Conservation (phyloP, 2,329 filamentous ascomycete genomes). For the Scleromitrula shiraiana region DNA sequence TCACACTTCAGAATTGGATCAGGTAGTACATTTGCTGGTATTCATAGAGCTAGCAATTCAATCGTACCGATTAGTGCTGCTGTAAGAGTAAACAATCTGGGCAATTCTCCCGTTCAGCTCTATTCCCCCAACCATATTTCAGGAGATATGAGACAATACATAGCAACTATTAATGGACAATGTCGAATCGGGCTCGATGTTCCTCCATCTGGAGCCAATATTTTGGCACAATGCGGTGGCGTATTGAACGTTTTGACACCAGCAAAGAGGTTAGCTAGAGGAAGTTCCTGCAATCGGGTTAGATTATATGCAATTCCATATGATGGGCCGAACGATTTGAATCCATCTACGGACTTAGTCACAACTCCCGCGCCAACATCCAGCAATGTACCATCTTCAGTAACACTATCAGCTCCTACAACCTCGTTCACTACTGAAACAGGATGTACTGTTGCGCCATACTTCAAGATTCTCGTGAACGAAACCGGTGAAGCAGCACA, state of each 20-base stretch:
- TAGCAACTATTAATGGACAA: constrained; percentile 1
- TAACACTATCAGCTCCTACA: neutral
- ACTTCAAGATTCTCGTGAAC: constrained; percentile 13
- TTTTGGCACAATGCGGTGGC: constrained; percentile 11
- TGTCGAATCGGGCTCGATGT: constrained; percentile 8
- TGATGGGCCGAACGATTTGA: neutral
- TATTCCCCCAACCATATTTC: constrained; percentile 10
- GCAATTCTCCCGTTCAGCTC: constrained; percentile 15
- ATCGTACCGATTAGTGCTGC: constrained; percentile 6
- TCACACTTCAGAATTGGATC: constrained; percentile 5
- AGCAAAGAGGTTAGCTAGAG: constrained; percentile 3
- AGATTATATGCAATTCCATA: constrained; percentile 11
- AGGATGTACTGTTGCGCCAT: constrained; percentile 12
- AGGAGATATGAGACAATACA: constrained; percentile 9
- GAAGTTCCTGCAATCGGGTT: constrained; percentile 5
- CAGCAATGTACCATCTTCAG: neutral
- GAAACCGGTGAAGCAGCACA: constrained; percentile 5
- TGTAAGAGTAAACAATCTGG: constrained; percentile 8
- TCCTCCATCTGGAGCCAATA: constrained; percentile 1
- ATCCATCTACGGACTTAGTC: neutral
- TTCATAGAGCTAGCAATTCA: neutral
- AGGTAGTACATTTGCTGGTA: neutral
- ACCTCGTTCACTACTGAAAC: neutral
- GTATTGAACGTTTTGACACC: constrained; percentile 12
- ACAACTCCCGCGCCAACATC: neutral